phyloP scores from a whole-genome alignment of 805 yeast species.

The Candida railenensis region DNA sequence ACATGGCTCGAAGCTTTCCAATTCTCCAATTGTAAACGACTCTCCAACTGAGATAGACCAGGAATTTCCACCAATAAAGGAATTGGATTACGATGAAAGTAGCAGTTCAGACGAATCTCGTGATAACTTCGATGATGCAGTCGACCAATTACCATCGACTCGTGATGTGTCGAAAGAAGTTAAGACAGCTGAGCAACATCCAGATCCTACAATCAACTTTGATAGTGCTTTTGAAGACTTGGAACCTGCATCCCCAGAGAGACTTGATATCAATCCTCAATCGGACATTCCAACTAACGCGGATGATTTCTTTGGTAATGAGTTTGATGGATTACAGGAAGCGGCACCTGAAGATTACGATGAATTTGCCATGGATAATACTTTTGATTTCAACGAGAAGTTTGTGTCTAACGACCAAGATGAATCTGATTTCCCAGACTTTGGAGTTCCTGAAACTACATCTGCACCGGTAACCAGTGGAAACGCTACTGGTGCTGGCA shows the following conservation, averaged over 20 bases:
- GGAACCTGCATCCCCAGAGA: conserved; percentile 29
- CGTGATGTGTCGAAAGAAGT: not conserved
- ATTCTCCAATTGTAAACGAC: not conserved
- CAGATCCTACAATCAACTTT: conserved; percentile 24
- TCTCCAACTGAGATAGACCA: conserved; percentile 21
- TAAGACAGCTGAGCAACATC: not conserved
- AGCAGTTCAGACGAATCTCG: conserved; percentile 39
- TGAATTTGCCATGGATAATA: conserved; percentile 22
- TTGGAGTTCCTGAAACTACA: conserved; percentile 38
- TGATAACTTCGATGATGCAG: conserved; percentile 37
- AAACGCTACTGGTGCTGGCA: conserved; percentile 7
- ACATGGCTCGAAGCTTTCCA: conserved; percentile 1
- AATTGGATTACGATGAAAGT: conserved; percentile 53
- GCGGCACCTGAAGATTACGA: conserved; percentile 33
- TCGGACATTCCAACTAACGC: conserved; percentile 4
- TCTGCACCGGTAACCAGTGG: conserved; percentile 28
- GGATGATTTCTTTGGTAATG: conserved; percentile 33
- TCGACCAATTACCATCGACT: conserved; percentile 20
- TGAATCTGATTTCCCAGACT: conserved; percentile 12
- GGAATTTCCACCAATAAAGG: conserved; percentile 65
- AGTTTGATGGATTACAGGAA: conserved; percentile 36
- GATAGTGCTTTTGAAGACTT: conserved; percentile 39
- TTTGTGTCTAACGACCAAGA: conserved; percentile 18
- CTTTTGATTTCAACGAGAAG: conserved; percentile 22
- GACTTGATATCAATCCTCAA: not conserved